Percentiles rank a stretch among this genome's conserved stretches.
phyloP scores from a whole-genome alignment of 2,329 filamentous ascomycete species.

The Alternaria ventricosa region DNA sequence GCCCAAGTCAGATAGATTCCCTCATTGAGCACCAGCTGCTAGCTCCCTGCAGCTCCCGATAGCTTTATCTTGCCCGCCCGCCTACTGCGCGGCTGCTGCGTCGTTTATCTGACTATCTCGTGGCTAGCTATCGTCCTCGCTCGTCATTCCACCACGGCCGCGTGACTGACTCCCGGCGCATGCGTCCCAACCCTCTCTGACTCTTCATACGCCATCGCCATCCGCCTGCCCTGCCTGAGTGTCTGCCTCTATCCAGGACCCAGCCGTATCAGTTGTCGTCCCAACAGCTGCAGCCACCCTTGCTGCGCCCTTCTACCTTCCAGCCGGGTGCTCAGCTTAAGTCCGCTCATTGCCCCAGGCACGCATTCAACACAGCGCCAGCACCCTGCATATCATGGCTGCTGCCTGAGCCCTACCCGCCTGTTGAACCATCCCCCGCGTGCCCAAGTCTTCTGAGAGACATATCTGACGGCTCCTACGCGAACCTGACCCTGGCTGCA shows the following conservation, averaged over 20 bases:
- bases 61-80: conserved; percentile 11
- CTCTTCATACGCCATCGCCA: conserved; percentile 19
- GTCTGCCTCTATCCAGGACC: not conserved
- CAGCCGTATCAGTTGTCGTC: not conserved
- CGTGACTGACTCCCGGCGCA: conserved; percentile 36
- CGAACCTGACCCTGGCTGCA: conserved; percentile 33
- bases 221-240: conserved; percentile 4
- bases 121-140: conserved; percentile 19
- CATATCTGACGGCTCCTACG: conserved; percentile 30
- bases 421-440: conserved; percentile 25
- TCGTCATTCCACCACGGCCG: conserved; percentile 45
- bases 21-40: conserved; percentile 14
- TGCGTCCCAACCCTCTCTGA: conserved; percentile 32
- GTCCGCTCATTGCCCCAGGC: conserved; percentile 23
- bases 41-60: conserved; percentile 22
- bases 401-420: conserved; percentile 43
- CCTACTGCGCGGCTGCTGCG: conserved; percentile 8
- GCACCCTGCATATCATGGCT: conserved; percentile 38
- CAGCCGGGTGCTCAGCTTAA: conserved; percentile 43
- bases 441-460: conserved; percentile 41
- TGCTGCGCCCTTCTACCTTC: conserved; percentile 3
- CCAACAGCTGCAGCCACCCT: conserved; percentile 4
- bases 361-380: conserved; percentile 21
- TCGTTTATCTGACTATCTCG: not conserved
- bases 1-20: conserved; percentile 20